Conservation (phyloP, 345 rosid species). For the Moricandia arvensis region DNA sequence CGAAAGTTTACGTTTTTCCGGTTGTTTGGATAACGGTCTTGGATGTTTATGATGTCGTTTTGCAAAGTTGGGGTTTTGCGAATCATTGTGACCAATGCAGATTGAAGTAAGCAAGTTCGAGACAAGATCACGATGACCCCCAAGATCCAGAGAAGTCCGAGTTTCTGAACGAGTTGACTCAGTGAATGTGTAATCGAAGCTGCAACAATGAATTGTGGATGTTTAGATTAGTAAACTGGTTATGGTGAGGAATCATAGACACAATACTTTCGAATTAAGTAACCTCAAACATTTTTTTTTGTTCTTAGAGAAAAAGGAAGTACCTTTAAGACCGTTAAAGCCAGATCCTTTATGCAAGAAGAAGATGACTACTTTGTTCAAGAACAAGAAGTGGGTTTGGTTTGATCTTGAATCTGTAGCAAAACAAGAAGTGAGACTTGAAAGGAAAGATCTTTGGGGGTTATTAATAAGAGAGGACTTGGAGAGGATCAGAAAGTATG, state of each 20-base stretch:
- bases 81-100: constrained; percentile 32
- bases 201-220: not conserved
- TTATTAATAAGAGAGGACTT: constrained; percentile 13
- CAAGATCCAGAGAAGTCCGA: not conserved
- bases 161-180: constrained; percentile 4
- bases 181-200: not conserved
- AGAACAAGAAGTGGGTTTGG: not conserved
- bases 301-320: not conserved
- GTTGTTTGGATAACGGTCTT: constrained; percentile 12
- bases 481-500: constrained; percentile 20
- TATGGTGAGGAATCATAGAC: not conserved
- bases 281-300: constrained; percentile 6
- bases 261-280: not conserved
- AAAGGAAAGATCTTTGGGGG: constrained; percentile 2
- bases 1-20: constrained; percentile 11
- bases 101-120: constrained; percentile 6
- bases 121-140: not conserved
- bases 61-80: constrained; percentile 6
- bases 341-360: not conserved
- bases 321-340: constrained; percentile 5
- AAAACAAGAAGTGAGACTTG: not conserved
- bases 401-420: not conserved
- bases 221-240: not conserved
- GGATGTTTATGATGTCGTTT: constrained; percentile 5
- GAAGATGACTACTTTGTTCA: not conserved